Base-by-base conservation (phyloP, 2,329 filamentous ascomycete species). In the Magnaporthales sp. region DNA sequence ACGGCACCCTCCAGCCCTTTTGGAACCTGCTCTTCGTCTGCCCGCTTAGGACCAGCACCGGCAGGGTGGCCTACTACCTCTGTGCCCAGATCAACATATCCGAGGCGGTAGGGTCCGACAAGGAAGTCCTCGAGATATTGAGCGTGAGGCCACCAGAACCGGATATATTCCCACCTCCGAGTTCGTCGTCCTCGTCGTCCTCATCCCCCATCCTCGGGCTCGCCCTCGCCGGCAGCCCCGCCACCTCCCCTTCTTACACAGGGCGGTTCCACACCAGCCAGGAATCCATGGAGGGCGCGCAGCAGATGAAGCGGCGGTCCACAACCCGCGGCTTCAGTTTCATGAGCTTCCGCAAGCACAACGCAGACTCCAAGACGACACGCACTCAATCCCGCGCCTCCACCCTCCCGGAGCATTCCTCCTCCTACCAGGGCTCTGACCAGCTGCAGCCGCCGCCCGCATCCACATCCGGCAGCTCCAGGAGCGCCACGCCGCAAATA, bases 1-100 rank as follows among this genome's bases (percentile, higher is more conserved):
- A 80, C 66, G 81, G 80, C 13, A 8, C 7, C 22, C 19, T 22
- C 13, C 77, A 80, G 46, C 81, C 82, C 0, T 85, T 83, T 69
- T 85, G 82, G 83, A 87, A 87, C 65, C 72, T 88, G 9, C 74
- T 87, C 0, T 86, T 83, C 63, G 74, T 82, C 1, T 80, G 82
- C 62, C 85, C 86, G 0, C 73, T 89, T 0, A 76, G 79, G 27
- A 81, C 86, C 67, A 72, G 75, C 0, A 70, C 76, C 0, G 84
- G 84, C 3, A 80, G 79, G 6, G 73, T 83, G 1, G 77, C 76
- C 0, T 86, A 82, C 73, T 85, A 83, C 70, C 77, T 89, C 15
- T 84, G 83, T 0, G 84, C 80, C 0, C 83, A 88, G 69, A 80
- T 88, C 66, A 83, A 88, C 68, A 81, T 86, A 11, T 85, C 84